Conservation (phyloP, 306 rosid species). For the Vigna radiata region DNA sequence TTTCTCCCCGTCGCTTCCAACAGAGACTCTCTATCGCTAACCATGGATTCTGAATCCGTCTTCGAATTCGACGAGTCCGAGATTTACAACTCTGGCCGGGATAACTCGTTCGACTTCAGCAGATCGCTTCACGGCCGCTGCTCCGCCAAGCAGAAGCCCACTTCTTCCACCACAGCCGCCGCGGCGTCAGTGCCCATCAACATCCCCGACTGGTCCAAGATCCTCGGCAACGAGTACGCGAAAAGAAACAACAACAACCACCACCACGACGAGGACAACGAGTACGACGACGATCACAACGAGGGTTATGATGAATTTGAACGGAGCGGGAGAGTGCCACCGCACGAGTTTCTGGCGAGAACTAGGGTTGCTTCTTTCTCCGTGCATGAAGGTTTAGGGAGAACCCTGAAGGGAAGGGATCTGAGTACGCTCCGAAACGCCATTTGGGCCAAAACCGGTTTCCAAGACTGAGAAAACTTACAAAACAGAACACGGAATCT, state of each 20-base stretch:
- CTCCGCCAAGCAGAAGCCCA: conserved; percentile 44
- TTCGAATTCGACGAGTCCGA: conserved; percentile 81
- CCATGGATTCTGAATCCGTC: conserved; percentile 51
- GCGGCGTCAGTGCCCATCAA: conserved; percentile 72
- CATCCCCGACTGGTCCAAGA: conserved; percentile 89
- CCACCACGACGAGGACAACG: conserved; percentile 4
- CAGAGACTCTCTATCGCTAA: conserved; percentile 29
- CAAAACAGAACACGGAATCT: neutral
- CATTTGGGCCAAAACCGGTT: conserved; percentile 87
- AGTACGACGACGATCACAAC: neutral
- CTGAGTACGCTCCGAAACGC: conserved; percentile 82
- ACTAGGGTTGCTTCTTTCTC: conserved; percentile 80
- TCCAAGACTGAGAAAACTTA: conserved; percentile 53
- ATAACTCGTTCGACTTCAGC: conserved; percentile 63
- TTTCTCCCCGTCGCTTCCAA: conserved; percentile 56
- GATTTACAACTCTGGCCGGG: conserved; percentile 58
- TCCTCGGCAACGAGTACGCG: conserved; percentile 67
- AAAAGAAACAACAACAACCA: conserved; percentile 21
- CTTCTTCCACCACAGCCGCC: conserved; percentile 5
- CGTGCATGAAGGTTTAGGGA: conserved; percentile 84
- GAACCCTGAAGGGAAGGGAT: conserved; percentile 85
- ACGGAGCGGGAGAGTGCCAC: conserved; percentile 60
- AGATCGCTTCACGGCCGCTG: conserved; percentile 40
- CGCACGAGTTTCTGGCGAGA: conserved; percentile 84
- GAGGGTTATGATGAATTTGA: conserved; percentile 35